phyloP scores from a whole-genome alignment of 2,329 filamentous ascomycete genomes.

The Neofusicoccum parvum region DNA sequence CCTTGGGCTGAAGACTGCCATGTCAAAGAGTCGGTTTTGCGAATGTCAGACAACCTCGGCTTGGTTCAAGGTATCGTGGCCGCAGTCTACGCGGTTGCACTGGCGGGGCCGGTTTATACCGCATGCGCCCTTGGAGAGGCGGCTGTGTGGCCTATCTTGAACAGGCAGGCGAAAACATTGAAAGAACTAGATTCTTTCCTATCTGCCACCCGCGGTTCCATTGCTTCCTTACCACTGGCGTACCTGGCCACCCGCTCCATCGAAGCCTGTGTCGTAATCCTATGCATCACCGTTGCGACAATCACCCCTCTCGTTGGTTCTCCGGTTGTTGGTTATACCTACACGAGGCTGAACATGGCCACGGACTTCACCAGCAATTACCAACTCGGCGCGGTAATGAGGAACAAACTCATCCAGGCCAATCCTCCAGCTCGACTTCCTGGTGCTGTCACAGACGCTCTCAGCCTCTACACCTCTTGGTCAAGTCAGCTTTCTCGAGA shows the following conservation, averaged over 20 bases:
- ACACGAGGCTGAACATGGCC: background rate
- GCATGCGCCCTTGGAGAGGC: conserved; percentile 22
- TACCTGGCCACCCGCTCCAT: background rate
- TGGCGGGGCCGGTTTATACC: conserved; percentile 20
- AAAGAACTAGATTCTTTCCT: conserved; percentile 9
- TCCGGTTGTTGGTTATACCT: conserved; percentile 17
- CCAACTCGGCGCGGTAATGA: background rate
- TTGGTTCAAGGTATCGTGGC: conserved; percentile 20
- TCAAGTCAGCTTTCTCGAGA: background rate
- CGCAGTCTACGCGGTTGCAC: conserved; percentile 18
- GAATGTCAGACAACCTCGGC: conserved; percentile 4
- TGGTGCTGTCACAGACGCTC: background rate
- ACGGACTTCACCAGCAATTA: background rate
- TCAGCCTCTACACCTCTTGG: conserved; percentile 15
- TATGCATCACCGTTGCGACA: conserved; percentile 8
- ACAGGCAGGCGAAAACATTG: conserved; percentile 11
- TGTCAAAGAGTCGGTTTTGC: background rate
- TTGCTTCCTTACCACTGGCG: background rate
- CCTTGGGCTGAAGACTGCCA: conserved; percentile 17
- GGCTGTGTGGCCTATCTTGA: conserved; percentile 23
- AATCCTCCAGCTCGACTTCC: conserved; percentile 1
- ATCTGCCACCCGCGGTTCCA: conserved; percentile 12
- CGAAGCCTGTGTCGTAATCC: conserved; percentile 3
- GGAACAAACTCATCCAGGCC: background rate
- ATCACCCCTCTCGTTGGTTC: conserved; percentile 3